A percentile compares a stretch with the other conserved stretches of the same genome.
These are phyloP conservation scores for Thalassiosira mediterranea DNA, from an alignment of 352 stramenopile genomes.

Conservation along the genomic window DNA sequence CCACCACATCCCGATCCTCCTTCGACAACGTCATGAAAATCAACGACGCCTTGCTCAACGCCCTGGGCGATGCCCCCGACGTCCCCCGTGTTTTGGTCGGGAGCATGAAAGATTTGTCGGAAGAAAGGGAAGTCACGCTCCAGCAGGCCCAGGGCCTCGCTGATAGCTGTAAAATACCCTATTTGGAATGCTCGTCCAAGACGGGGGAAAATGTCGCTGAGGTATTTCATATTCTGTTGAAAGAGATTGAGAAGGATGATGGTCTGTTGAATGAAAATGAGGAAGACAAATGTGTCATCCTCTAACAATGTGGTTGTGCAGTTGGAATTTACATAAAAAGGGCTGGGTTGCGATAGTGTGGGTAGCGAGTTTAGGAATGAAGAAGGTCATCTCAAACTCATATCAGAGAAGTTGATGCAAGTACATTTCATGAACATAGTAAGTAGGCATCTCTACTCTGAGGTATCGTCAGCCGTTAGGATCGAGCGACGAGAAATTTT, in stretches of 20 bases:
- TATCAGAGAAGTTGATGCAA: not conserved
- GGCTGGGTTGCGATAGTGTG: too few species aligned
- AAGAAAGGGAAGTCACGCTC: constrained; percentile 85
- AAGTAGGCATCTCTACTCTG: too few species aligned
- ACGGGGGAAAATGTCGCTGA: constrained; percentile 82
- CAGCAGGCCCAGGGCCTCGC: constrained; percentile 90
- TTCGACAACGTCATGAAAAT: constrained; percentile 94
- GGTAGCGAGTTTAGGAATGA: too few species aligned
- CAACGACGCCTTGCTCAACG: constrained; percentile 93
- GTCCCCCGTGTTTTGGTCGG: constrained; percentile 92
- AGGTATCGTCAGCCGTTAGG: too few species aligned
- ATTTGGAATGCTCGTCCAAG: constrained; percentile 91
- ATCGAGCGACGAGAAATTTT: too few species aligned
- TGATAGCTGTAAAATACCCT: constrained; percentile 90
- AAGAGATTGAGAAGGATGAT: constrained; percentile 86
- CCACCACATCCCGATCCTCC: constrained; percentile 89
- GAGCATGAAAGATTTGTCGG: constrained; percentile 92
- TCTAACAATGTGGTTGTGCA: constrained; percentile 25
- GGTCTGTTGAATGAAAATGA: constrained; percentile 75
- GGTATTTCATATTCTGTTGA: constrained; percentile 84
- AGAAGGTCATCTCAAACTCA: too few species aligned
- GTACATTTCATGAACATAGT: not conserved
- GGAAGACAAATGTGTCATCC: constrained; percentile 76
- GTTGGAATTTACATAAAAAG: too few species aligned
- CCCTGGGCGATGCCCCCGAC: constrained; percentile 90